Conservation (phyloP, 2,329 filamentous ascomycete genomes). For the Pseudogymnoascus sp. region DNA sequence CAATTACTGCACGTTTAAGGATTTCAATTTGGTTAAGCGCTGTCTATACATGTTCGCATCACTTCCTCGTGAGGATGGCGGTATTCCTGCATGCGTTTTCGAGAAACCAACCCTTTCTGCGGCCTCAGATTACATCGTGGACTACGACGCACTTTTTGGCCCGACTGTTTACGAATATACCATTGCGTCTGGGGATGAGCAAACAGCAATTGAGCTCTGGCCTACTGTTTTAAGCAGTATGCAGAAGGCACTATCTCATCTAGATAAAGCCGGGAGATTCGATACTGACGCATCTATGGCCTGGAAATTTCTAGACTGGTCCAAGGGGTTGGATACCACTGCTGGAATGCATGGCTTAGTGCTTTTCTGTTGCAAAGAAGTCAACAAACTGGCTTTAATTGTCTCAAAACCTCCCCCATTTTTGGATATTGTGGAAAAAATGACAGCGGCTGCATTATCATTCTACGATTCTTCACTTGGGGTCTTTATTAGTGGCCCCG, state of each 20-base stretch:
- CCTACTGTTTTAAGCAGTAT: constrained; percentile 26
- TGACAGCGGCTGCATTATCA: constrained; percentile 17
- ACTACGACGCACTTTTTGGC: constrained; percentile 30
- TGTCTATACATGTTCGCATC: constrained; percentile 31
- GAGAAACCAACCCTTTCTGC: constrained; percentile 26
- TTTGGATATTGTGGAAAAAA: constrained; percentile 15
- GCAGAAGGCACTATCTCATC: constrained; percentile 20
- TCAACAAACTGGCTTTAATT: constrained; percentile 23
- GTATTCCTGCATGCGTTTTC: constrained; percentile 29
- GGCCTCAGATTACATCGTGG: constrained; percentile 30
- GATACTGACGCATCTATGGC: constrained; percentile 13
- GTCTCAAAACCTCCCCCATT: constrained; percentile 20
- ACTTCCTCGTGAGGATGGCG: constrained; percentile 25
- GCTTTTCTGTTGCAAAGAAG: constrained; percentile 24
- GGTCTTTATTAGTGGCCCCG: constrained; percentile 24
- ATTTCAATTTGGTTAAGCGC: constrained; percentile 29
- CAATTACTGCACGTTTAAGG: constrained; percentile 30
- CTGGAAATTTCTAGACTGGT: constrained; percentile 30
- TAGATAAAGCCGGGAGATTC: constrained; percentile 21
- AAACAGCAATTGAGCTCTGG: constrained; percentile 26
- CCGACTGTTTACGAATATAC: constrained; percentile 28
- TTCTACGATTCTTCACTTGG: constrained; percentile 18
- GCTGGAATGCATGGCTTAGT: constrained; percentile 27
- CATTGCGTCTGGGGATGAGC: constrained; percentile 24
- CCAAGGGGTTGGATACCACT: constrained; percentile 21